Conservation (phyloP, 441 rosid genomes). For the Euphorbia schlechtendalii region DNA sequence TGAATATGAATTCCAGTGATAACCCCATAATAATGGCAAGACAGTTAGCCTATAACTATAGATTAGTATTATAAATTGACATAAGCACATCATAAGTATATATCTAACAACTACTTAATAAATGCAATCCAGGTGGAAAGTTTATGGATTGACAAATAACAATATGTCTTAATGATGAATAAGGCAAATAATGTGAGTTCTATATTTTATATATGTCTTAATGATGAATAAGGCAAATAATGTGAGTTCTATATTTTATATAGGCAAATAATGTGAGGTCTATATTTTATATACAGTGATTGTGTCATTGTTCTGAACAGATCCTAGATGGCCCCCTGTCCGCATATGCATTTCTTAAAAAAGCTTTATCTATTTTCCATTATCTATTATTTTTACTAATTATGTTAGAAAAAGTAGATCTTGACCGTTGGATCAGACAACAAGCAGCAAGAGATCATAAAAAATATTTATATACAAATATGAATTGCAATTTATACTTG, state of each 20-base stretch:
- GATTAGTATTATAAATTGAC: too few species aligned
- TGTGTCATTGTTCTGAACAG: neutral
- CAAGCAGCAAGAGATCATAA: too few species aligned
- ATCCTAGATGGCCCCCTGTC: neutral
- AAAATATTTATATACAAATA: too few species aligned
- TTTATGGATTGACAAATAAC: neutral
- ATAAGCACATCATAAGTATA: neutral
- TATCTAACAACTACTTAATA: neutral
- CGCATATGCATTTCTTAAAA: neutral
- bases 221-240: too few species aligned
- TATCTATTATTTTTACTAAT: too few species aligned
- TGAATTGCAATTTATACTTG: too few species aligned
- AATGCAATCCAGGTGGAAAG: neutral
- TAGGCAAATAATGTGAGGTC: too few species aligned
- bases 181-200: neutral
- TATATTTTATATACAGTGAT: neutral
- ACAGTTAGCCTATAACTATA: neutral
- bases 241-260: too few species aligned
- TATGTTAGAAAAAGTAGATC: too few species aligned
- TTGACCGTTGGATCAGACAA: too few species aligned
- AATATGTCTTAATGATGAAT: neutral
- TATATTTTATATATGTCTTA: too few species aligned
- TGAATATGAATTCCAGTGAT: too few species aligned
- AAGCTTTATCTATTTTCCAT: neutral
- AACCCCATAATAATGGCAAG: neutral